A percentile compares a stretch with the other conserved stretches of the same genome.
phyloP scores from a whole-genome alignment of 257 asterid genomes.

The Solanum clarkiae region DNA sequence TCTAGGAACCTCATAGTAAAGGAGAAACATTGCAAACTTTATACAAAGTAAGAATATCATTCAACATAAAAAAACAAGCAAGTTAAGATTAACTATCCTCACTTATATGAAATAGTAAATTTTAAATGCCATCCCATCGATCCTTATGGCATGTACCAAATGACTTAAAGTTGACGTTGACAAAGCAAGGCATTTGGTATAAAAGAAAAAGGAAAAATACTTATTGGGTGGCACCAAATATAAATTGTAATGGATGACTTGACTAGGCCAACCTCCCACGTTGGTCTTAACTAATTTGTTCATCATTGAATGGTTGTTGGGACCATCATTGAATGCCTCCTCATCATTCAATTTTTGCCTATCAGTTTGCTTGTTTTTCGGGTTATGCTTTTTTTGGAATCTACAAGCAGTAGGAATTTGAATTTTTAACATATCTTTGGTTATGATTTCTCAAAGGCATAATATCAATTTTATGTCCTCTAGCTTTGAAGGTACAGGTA shows the following conservation, averaged over 20 bases:
- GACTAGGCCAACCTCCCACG: neutral
- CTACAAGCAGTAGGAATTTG: neutral
- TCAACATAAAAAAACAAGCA: neutral
- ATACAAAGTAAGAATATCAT: neutral
- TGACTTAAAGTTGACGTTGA: neutral
- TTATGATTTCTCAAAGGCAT: neutral
- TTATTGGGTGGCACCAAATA: neutral
- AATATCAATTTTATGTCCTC: too few relatives aligned
- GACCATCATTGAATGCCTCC: neutral
- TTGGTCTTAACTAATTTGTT: neutral
- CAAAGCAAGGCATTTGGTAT: neutral
- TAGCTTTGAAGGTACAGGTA: fast-evolving
- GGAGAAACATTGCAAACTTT: neutral
- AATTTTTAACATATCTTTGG: neutral
- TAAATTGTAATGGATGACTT: neutral
- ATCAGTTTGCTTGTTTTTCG: neutral
- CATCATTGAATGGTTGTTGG: neutral
- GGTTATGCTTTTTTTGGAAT: neutral
- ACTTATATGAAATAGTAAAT: too few relatives aligned
- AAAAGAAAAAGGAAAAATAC: neutral
- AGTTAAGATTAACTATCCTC: neutral
- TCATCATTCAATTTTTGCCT: neutral
- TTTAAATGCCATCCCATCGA: neutral
- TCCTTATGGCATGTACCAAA: neutral
- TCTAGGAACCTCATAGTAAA: too few relatives aligned